Evolutionary conservation across 2,329 filamentous ascomycete species (phyloP), one percentile per base, ranked within the genome.

Genomic region (Diaporthe velutina): DNA sequence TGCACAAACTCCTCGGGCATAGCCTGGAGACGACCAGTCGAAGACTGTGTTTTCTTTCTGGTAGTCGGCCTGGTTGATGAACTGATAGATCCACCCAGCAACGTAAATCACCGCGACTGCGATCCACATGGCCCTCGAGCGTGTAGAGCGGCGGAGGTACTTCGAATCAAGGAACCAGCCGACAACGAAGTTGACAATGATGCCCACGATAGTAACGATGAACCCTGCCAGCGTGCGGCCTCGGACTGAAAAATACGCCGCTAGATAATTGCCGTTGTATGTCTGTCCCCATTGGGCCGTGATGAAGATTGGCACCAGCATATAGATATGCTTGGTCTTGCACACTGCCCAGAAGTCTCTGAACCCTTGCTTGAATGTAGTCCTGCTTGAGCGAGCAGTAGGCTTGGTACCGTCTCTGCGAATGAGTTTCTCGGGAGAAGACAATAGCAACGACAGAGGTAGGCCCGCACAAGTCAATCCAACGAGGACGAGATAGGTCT

Each of bases 381-480:
- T 86, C 82, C 7, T 78, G 77, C 30, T 84, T 78, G 28, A 85
- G 80, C 3, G 85, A 28, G 61, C 61, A 3, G 61, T 67, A 9
- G 61, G 61, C 30, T 67, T 67, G 61, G 61, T 67, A 13, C 61
- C 61, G 12, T 67, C 61, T 3, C 61, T 67, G 3, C 61, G 61
- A 5, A 67, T 52, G 30, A 67, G 79, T 71, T 86, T 84, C 0
- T 85, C 80, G 0, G 85, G 85, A 8, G 84, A 81, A 0, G 84
- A 85, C 15, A 87, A 74, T 0, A 85, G 76, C 13, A 86, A 77
- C 1, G 84, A 83, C 22, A 86, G 78, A 0, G 84, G 83, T 7
- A 85, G 81, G 5, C 84, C 84, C 4, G 85, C 79, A 42, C 83
- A 85, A 70, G 85, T 84, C 3, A 85, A 79, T 0, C 79, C 84